Base-by-base conservation (phyloP, 495 filamentous ascomycete species). In the Aspergillus wentii region DNA sequence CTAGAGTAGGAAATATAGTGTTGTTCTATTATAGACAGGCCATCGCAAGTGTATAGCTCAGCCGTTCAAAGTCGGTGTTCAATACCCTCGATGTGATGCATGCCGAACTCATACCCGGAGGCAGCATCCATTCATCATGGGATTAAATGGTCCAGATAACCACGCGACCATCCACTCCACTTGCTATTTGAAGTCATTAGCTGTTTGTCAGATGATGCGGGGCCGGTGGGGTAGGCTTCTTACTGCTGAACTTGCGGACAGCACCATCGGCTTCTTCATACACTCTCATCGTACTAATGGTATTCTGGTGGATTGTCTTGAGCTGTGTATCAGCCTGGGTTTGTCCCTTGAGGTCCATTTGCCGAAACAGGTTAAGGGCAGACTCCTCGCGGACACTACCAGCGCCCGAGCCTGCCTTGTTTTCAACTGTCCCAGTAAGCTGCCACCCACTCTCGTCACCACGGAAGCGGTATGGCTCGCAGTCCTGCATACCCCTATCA, bases 291-390 rank as follows among this genome's bases (percentile, higher is more conserved):
- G 81, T 94, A 50, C 77, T 83, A 53, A 98, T 91, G 20, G 90
- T 95, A 63, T 98, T 98, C 61, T 98, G 92, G 66, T 98, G 92
- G 29, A 91, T 80, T 5, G 92, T 96, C 66, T 92, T 94, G 42
- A 97, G 71, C 64, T 92, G 86, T 6, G 88, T 95, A 56, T 96
- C 88, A 46, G 88, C 88, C 48, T 81, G 82, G 16, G 72, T 62
- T 64, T 95, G 94, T 25, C 92, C 92, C 71, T 89, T 95, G 43
- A 97, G 70, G 59, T 98, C 92, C 94, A 98, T 95, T 66, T 95
- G 89, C 56, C 78, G 78, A 74, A 98, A 98, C 94, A 96, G 96
- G 58, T 97, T 95, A 56, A 96, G 70, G n/a, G 92, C 92, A 48
- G 82, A 87, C 59, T 77, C 86, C 62, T 77, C 88, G 53, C 80